Percentiles rank a stretch among this genome's conserved stretches.
Evolutionary conservation across 306 rosid species (phyloP).

Genomic region (Lotus japonicus): DNA sequence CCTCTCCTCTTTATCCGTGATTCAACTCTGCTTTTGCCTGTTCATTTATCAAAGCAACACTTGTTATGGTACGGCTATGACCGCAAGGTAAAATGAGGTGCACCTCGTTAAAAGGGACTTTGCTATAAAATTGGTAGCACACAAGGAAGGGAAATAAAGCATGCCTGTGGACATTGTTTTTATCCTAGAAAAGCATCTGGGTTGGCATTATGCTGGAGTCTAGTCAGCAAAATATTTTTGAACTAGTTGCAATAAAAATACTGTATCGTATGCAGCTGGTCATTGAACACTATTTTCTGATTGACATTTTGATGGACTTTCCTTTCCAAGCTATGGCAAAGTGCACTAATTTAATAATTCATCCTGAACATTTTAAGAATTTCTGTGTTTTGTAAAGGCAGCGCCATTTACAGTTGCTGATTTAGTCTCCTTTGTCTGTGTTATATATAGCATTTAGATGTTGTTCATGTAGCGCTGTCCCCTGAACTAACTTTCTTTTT

Average conservation of each 20-base stretch:
- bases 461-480: neutral
- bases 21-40: slow-evolving; percentile 88
- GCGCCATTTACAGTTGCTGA: neutral
- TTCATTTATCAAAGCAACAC: slow-evolving; percentile 92
- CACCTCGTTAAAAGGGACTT: neutral
- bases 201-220: neutral
- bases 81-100: slow-evolving; percentile 63
- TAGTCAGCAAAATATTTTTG: neutral
- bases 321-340: neutral
- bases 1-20: slow-evolving; percentile 90
- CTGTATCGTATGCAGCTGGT: neutral
- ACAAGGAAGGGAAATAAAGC: neutral
- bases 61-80: slow-evolving; percentile 99
- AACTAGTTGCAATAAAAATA: neutral
- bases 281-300: neutral
- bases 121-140: neutral
- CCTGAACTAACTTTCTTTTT: neutral
- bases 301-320: neutral
- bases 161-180: neutral
- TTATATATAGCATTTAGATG: neutral
- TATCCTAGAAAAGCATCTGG: neutral
- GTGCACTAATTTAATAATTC: slow-evolving; percentile 1
- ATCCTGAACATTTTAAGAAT: neutral
- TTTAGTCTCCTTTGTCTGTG: neutral
- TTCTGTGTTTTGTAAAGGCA: neutral